A percentile compares a stretch with the other conserved stretches of the same genome.
These are phyloP conservation scores for Primulina huaijiensis DNA, from an alignment of 257 asterid species.

Conservation along the genomic window DNA sequence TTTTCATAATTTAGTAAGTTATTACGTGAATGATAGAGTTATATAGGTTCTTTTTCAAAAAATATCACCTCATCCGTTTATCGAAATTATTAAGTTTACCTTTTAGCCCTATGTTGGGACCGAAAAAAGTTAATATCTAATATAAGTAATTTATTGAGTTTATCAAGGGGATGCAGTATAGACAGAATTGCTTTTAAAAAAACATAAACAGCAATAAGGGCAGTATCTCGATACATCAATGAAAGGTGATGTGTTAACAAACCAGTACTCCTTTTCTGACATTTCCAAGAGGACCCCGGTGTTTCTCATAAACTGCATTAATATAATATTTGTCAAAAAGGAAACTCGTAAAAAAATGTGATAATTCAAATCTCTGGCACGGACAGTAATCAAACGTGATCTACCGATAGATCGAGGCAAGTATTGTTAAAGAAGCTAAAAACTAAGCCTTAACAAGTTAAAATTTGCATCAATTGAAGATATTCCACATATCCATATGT, in stretches of 20 bases:
- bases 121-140: neutral
- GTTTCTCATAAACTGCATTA: conserved; percentile 75
- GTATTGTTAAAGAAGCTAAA: conserved; percentile 5
- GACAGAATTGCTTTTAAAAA: neutral
- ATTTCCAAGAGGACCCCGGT: conserved; percentile 96
- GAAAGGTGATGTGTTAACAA: conserved; percentile 22
- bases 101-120: neutral
- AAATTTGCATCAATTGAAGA: no score
- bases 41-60: no score
- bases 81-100: neutral
- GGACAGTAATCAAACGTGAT: conserved; percentile 19
- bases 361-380: neutral
- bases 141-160: neutral
- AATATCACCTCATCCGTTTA: neutral
- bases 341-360: neutral
- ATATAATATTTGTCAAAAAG: conserved; percentile 1
- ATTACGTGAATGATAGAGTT: neutral
- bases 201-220: conserved; percentile 5
- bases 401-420: conserved; percentile 1
- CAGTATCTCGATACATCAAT: conserved; percentile 1
- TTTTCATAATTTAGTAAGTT: neutral
- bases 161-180: neutral
- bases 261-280: conserved; percentile 99
- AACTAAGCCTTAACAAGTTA: neutral
- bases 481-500: neutral